Percentiles rank a stretch among this genome's conserved stretches.
These are phyloP conservation scores for Camellia granthamiana DNA, from an alignment of 148 eudicot genomes.

Conservation along the genomic window DNA sequence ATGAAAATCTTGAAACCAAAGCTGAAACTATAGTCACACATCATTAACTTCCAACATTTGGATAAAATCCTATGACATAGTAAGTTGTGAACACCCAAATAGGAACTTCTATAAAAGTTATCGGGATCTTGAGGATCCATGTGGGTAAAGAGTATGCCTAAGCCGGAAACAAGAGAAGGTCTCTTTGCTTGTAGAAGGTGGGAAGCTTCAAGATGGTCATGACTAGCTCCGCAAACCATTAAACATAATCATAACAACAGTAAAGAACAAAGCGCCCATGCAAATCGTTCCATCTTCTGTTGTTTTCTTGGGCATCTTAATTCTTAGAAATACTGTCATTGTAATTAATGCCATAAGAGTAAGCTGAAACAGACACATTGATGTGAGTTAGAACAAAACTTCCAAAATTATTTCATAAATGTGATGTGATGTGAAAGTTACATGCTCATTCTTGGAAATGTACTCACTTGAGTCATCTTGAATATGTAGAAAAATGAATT, in stretches of 20 bases:
- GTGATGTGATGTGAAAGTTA: background rate
- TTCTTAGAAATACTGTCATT: constrained; percentile 68
- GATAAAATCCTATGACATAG: constrained; percentile 38
- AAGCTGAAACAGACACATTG: constrained; percentile 34
- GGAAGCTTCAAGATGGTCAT: constrained; percentile 78
- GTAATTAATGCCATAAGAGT: constrained; percentile 38
- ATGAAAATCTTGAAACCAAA: background rate
- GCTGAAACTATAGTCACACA: background rate
- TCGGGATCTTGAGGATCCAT: constrained; percentile 36
- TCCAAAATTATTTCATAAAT: background rate
- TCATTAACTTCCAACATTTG: constrained; percentile 29
- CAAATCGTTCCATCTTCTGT: constrained; percentile 44
- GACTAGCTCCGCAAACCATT: constrained; percentile 58
- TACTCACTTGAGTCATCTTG: constrained; percentile 45
- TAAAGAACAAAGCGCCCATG: constrained; percentile 58
- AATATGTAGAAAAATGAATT: constrained; percentile 65
- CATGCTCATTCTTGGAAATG: background rate
- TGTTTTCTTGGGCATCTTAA: constrained; percentile 45
- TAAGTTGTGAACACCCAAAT: constrained; percentile 30
- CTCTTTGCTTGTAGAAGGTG: constrained; percentile 69
- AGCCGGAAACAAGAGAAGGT: constrained; percentile 66
- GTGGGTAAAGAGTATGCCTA: constrained; percentile 49
- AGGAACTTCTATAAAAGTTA: constrained; percentile 29
- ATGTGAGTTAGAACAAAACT: too few relatives aligned
- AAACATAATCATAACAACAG: constrained; percentile 42